Evolutionary conservation across 1,284 basidiomycete genomes (phyloP).

Genomic region (Gomphus sp.): DNA sequence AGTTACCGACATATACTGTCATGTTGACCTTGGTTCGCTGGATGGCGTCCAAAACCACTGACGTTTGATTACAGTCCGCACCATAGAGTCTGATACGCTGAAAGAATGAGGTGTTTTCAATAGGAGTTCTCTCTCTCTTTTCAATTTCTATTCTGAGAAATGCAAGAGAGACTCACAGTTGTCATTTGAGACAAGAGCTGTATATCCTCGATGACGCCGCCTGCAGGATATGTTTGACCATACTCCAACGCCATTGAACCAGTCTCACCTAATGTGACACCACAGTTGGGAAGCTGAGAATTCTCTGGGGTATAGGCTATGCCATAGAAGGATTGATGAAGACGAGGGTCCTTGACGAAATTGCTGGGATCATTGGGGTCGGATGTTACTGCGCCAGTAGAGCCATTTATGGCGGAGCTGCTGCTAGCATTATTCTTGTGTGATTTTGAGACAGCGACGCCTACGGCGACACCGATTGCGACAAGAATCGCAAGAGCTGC

Average conservation of each 20-base stretch:
- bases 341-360: constrained; percentile 50
- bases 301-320: constrained; percentile 67
- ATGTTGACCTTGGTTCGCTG: constrained; percentile 84
- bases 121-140: neutral
- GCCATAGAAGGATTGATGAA: constrained; percentile 61
- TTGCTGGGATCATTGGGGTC: constrained; percentile 52
- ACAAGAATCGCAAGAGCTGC: constrained; percentile 34
- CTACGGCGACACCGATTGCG: constrained; percentile 41
- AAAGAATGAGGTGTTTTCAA: neutral
- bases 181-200: constrained; percentile 55
- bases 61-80: constrained; percentile 48
- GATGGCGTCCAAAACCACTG: constrained; percentile 68
- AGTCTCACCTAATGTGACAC: constrained; percentile 33
- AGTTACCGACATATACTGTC: constrained; percentile 82
- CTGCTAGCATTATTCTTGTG: constrained; percentile 20
- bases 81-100: constrained; percentile 49
- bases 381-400: constrained; percentile 30
- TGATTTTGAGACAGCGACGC: constrained; percentile 42
- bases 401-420: constrained; percentile 15
- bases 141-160: neutral
- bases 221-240: constrained; percentile 13
- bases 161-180: constrained; percentile 17
- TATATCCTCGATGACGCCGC: constrained; percentile 41
- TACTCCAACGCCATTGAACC: neutral
- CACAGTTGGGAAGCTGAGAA: constrained; percentile 40